phyloP scores from a whole-genome alignment of 179 eudicot genomes.

The Silene coronaria region DNA sequence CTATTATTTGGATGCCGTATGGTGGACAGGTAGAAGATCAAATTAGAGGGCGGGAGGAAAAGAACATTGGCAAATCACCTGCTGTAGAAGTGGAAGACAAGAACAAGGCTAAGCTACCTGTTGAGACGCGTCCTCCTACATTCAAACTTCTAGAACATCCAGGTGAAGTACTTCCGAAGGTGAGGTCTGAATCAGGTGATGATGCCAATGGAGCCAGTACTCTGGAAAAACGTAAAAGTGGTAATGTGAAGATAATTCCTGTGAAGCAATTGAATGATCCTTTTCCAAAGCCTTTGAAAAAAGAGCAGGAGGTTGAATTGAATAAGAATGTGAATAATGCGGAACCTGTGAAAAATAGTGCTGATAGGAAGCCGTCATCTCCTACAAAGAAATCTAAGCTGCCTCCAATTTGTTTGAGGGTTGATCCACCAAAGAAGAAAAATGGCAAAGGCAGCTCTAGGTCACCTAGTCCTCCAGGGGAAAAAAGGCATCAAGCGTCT shows the following conservation, averaged over 20 bases:
- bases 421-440: constrained; percentile 67
- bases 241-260: constrained; percentile 33
- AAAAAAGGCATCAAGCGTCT: constrained; percentile 18
- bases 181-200: constrained; percentile 9
- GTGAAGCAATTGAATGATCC: constrained; percentile 40
- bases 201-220: constrained; percentile 13
- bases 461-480: constrained; percentile 50
- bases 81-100: neutral
- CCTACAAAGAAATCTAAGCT: constrained; percentile 47
- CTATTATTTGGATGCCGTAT: constrained; percentile 54
- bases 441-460: constrained; percentile 35
- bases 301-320: constrained; percentile 19
- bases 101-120: neutral
- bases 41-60: neutral
- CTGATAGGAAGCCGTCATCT: constrained; percentile 28
- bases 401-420: constrained; percentile 73
- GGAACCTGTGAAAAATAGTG: constrained; percentile 10
- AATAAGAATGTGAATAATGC: neutral
- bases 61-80: neutral
- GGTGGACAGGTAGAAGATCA: constrained; percentile 20
- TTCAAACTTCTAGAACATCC: neutral
- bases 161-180: constrained; percentile 17
- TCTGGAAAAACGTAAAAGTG: constrained; percentile 11
- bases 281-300: constrained; percentile 19
- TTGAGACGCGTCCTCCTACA: neutral